Base-by-base conservation (phyloP, 1,284 basidiomycete genomes). In the Erythrobasidium hasegawianum region DNA sequence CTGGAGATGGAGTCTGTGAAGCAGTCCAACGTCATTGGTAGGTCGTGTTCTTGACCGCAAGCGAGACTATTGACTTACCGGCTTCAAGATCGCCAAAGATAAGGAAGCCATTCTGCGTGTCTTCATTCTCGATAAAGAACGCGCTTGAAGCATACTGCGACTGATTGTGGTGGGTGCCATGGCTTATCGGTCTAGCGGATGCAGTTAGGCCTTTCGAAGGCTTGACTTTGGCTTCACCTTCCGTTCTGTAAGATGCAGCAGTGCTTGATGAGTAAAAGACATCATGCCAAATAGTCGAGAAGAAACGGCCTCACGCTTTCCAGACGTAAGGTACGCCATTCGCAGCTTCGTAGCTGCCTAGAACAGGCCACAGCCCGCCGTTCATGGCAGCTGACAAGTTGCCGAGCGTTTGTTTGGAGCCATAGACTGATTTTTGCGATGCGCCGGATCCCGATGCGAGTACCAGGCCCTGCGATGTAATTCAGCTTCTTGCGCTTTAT, bases 81-180 rank as follows among this genome's bases (percentile, higher is more conserved):
- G 70, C 67, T 57, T 70, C 71, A 47, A 69, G 61, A 27, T 75
- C 73, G 2, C 90, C 90, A 70, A 90, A 90, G 77, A 92, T 91
- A 47, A 91, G 80, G 69, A 90, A 85, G 73, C 89, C 86, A 55
- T 79, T 81, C 1, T 76, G 75, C 33, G 81, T 81, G 18, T 79
- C 74, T 59, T 85, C 79, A 73, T 89, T 83, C 11, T 83, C 82
- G 69, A 92, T 75, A 75, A 90, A 89, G 78, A 87, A 91, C 9
- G 88, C 89, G 1, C 85, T 79, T 27, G 86, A 87, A 14, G 84
- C 80, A 76, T 90, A 88, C 1, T 79, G 53, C 38, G 70, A 62
- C 8, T 8, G 20, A n/a, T 56, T 26, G 41, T 71, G 70, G 73
- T 83, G 83, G 69, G 78, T 78, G 7, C 89, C 89, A 73, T 92